These are phyloP conservation scores for Hypoxylon lienhwacheense DNA, from an alignment of 495 filamentous ascomycete species.

Conservation along the genomic window DNA sequence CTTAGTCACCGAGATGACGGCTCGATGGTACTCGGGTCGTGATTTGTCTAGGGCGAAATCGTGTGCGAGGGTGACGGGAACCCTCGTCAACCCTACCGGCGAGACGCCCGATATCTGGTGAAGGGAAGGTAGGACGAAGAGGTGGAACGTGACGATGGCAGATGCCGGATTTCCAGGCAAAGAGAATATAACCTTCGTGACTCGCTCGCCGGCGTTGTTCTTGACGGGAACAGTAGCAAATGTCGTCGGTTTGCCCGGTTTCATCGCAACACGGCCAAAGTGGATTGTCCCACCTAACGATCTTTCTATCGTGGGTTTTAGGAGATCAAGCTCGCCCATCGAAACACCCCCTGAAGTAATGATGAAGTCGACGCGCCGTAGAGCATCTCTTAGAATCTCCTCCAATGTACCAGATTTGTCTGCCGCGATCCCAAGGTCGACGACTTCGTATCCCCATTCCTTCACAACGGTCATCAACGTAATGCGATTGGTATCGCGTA, in stretches of 20 bases:
- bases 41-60: conserved; percentile 70
- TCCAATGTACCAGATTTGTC: conserved; percentile 81
- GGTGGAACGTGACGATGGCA: conserved; percentile 86
- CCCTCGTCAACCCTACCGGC: conserved; percentile 67
- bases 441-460: conserved; percentile 74
- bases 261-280: conserved; percentile 96
- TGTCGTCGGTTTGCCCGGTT: conserved; percentile 95
- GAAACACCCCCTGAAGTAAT: conserved; percentile 95
- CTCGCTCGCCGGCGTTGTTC: conserved; percentile 57
- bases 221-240: conserved; percentile 84
- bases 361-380: conserved; percentile 76
- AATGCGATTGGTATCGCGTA: conserved; percentile 89
- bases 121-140: conserved; percentile 89
- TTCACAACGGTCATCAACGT: conserved; percentile 75
- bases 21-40: conserved; percentile 87
- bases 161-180: conserved; percentile 94
- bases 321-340: conserved; percentile 96
- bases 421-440: conserved; percentile 85
- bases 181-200: conserved; percentile 77
- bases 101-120: conserved; percentile 66
- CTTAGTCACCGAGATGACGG: conserved; percentile 58
- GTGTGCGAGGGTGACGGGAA: conserved; percentile 71
- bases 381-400: conserved; percentile 68
- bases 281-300: conserved; percentile 89
- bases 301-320: conserved; percentile 96